Percentiles rank a stretch among this genome's conserved stretches.
Conservation (phyloP, 176 grass and related monocot genomes). For the Luzula sylvatica region DNA sequence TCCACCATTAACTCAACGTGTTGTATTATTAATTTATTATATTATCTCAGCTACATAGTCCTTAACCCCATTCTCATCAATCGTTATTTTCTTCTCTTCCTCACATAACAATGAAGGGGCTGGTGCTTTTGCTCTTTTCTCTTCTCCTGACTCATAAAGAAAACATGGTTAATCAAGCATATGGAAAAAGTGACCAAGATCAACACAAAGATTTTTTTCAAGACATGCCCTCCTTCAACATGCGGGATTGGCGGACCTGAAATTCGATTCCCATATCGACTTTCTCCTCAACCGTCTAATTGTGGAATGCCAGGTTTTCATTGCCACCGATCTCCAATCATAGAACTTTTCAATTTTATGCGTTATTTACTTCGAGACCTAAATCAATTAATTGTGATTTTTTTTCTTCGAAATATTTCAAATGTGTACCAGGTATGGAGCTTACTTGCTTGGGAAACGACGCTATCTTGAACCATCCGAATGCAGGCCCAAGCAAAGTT, state of each 20-base stretch:
- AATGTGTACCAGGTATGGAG: constrained; percentile 1
- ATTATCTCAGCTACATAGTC: too few relatives aligned
- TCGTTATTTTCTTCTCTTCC: too few relatives aligned
- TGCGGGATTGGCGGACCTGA: constrained; percentile 9
- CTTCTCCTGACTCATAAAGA: constrained; percentile 8
- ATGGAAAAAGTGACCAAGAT: neutral
- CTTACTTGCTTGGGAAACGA: constrained; percentile 10
- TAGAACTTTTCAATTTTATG: too few relatives aligned
- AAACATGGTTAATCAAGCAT: constrained; percentile 5
- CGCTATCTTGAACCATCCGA: constrained; percentile 7
- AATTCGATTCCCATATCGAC: constrained; percentile 22
- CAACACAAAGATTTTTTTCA: constrained; percentile 25
- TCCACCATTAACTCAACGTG: too few relatives aligned
- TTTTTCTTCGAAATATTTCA: too few relatives aligned
- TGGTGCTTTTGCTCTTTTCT: neutral
- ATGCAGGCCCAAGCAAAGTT: constrained; percentile 9
- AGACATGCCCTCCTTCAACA: neutral
- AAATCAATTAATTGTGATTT: too few relatives aligned
- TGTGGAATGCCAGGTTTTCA: constrained; percentile 17
- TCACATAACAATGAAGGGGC: too few relatives aligned
- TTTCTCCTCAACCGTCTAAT: constrained; percentile 13
- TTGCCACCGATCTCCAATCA: too few relatives aligned
- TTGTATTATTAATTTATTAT: too few relatives aligned
- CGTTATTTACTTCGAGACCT: too few relatives aligned
- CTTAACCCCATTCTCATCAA: too few relatives aligned